Conservation (phyloP, 2,329 filamentous ascomycete species). For the Graphilbum sp. region DNA sequence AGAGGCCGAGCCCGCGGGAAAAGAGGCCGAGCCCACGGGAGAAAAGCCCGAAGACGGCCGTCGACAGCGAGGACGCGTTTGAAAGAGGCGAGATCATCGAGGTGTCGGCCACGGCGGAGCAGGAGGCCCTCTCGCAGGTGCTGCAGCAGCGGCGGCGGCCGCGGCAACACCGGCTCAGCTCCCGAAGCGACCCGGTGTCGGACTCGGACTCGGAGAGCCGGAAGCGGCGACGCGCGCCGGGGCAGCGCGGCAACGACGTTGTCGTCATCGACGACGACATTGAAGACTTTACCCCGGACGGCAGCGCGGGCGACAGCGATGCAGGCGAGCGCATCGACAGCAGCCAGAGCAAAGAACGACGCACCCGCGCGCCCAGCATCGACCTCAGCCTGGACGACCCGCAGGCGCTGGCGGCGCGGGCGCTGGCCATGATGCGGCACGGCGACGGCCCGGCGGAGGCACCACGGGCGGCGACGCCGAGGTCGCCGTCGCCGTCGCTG, state of each 20-base stretch:
- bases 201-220: not conserved
- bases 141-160: not conserved
- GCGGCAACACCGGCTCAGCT: not conserved
- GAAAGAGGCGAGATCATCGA: not conserved
- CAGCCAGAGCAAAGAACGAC: not conserved
- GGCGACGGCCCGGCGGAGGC: not conserved
- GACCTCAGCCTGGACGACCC: not conserved
- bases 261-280: conserved; percentile 4
- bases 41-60: not conserved
- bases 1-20: not conserved
- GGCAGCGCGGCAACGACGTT: not conserved
- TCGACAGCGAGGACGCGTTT: too few species aligned
- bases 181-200: not conserved
- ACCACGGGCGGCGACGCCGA: not conserved
- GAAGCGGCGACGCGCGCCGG: conserved; percentile 1
- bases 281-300: conserved; percentile 4
- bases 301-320: not conserved
- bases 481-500: not conserved
- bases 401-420: not conserved
- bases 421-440: not conserved
- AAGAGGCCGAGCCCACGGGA: not conserved
- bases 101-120: not conserved
- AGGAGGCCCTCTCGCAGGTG: not conserved
- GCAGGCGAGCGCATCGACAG: not conserved
- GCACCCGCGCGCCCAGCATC: not conserved